phyloP scores from a whole-genome alignment of 2,329 filamentous ascomycete species.

The Sporothrix globosa region DNA sequence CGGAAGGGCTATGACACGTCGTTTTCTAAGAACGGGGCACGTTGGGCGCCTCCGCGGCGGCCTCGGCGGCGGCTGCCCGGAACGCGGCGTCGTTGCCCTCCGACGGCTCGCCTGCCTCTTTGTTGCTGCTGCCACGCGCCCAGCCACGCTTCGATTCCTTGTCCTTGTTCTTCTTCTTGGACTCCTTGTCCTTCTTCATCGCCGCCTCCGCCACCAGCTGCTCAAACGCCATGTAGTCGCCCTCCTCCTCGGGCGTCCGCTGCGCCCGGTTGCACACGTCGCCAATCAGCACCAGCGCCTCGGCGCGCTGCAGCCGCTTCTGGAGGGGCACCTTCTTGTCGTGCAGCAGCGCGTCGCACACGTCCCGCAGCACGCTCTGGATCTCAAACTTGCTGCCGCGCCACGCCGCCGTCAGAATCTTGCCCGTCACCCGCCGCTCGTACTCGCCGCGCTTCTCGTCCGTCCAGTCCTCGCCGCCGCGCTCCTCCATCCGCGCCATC shows the following conservation, averaged over 20 bases:
- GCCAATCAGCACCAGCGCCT: constrained; percentile 85
- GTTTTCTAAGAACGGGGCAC: constrained; percentile 10
- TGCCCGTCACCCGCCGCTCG: constrained; percentile 92
- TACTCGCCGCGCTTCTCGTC: constrained; percentile 97
- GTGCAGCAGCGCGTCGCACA: constrained; percentile 85
- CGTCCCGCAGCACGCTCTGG: constrained; percentile 89
- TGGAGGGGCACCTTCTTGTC: constrained; percentile 75
- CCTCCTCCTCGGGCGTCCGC: constrained; percentile 91
- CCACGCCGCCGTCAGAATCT: constrained; percentile 97
- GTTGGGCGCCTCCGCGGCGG: constrained; percentile 21
- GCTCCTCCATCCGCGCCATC: constrained; percentile 95
- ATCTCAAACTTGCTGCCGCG: constrained; percentile 97
- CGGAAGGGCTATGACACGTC: neutral
- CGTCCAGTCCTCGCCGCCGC: constrained; percentile 95
- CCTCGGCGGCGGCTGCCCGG: neutral
- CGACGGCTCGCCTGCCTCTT: neutral
- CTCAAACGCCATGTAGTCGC: constrained; percentile 98
- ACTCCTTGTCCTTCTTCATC: constrained; percentile 89
- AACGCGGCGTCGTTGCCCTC: constrained; percentile 13
- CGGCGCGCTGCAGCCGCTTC: constrained; percentile 88
- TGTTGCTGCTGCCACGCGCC: neutral
- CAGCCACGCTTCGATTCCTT: constrained; percentile 15
- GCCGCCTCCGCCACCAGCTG: constrained; percentile 96
- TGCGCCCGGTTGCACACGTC: constrained; percentile 86
- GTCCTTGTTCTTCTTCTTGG: constrained; percentile 65